Conservation (phyloP, 2,329 filamentous ascomycete genomes). For the Aspergillus eucalypticola region DNA sequence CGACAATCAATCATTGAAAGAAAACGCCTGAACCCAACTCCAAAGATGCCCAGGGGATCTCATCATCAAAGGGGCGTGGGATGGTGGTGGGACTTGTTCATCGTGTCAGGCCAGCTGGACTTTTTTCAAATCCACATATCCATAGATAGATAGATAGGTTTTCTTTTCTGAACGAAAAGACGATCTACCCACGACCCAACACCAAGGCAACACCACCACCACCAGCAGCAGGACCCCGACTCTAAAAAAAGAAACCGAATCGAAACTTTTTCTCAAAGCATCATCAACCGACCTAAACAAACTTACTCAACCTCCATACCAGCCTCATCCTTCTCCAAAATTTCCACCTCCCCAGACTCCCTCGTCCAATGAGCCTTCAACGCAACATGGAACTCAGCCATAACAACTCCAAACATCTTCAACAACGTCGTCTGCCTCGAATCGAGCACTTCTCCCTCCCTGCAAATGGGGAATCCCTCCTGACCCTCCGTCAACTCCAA, state of each 20-base stretch:
- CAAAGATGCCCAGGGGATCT: conserved; percentile 39
- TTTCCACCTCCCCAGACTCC: conserved; percentile 41
- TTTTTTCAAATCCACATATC: background rate
- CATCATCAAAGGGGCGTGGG: conserved; percentile 18
- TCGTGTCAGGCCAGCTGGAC: conserved; percentile 9
- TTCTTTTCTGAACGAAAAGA: background rate
- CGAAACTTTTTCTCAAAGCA: conserved; percentile 10
- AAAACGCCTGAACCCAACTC: conserved; percentile 40
- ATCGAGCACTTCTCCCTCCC: conserved; percentile 80
- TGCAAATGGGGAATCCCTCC: conserved; percentile 73
- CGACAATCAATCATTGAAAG: conserved; percentile 13
- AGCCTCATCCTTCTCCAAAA: conserved; percentile 38
- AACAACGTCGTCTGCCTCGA: conserved; percentile 88
- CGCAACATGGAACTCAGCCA: conserved; percentile 85
- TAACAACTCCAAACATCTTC: conserved; percentile 88
- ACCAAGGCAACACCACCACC: background rate
- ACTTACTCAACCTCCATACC: conserved; percentile 45
- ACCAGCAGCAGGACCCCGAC: background rate
- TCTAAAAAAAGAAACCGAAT: background rate
- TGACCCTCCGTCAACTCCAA: conserved; percentile 56
- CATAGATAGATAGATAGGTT: too few relatives aligned
- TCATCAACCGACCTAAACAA: conserved; percentile 1
- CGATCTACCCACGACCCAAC: background rate
- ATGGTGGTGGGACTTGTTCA: too few relatives aligned
- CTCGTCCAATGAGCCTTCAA: conserved; percentile 65